Evolutionary conservation across 805 yeast genomes (phyloP), one percentile per base, ranked within the genome.

Genomic region (Hanseniaspora lachancei): DNA sequence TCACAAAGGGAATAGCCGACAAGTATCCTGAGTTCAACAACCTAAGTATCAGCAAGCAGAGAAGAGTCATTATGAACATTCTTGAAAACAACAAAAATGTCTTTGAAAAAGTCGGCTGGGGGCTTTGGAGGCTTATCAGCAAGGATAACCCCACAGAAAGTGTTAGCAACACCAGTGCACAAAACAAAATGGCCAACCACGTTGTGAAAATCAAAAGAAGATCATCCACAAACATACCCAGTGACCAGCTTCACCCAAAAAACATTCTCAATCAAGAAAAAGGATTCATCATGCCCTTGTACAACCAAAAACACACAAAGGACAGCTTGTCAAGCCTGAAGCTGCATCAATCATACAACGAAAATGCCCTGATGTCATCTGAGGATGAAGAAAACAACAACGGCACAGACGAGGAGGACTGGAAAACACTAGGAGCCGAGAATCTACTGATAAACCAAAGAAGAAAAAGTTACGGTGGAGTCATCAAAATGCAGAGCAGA

Each of bases 91-190:
- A 86, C 10, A 82, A 79, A 56, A 75, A 77, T 57, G 66, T 66
- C 7, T 89, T 89, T 70, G 95, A 88, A 64, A 89, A 89, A 70
- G 88, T 89, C 35, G 96, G 97, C 23, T 89, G 97, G 97, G 97
- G 97, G 58, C 95, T 89, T 67, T 89, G 97, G 97, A 85, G 85
- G 29, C 27, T 53, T 9, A 46, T 38, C 16, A 46, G 44, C 21
- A 16, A 44, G 6, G 36, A 44, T 24, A 44, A 1, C 2, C 41
- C 41, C 10, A 8, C 18, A 38, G 41, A 44, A 29, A 27, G 5
- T 20, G 21, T 23, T 18, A 41, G 23, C 16, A 41, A 15, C 16
- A 23, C n/a, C 44, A 23, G 15, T 6, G 21, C 29, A 41, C 44
- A 41, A 15, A 41, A 23, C 24, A 41, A 2, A 16, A 41, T 41